Base-by-base conservation (phyloP, 192 early-diverging fungal species). In the Cetraspora pellucida region DNA sequence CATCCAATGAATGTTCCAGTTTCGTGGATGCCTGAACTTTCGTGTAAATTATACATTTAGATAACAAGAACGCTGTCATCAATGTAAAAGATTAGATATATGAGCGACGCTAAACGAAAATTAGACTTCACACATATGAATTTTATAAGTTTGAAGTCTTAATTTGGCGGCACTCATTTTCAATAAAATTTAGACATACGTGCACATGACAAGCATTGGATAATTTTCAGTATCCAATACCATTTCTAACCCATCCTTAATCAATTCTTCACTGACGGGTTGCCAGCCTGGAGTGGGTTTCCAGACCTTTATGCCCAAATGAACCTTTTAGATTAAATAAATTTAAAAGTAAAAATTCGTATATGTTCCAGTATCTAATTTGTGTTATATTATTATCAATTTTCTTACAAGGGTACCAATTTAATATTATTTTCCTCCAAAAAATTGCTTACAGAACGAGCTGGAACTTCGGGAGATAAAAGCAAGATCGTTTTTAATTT, bases 1-100 rank as follows among this genome's bases (percentile, higher is more conserved):
- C 97, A 99, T 10, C 96, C 97, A 61, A 99, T 89, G 52, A 98
- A 84, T 3, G 90, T 93, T 8, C 97, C 97, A 1, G 96, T 98
- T 79, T 99, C 97, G 69, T 96, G 92, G 16, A 97, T 89, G 2
- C 96, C 96, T 19, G 96, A 92, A 1, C 92, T 93, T 75, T 63
- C 43, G 66, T 10, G 2, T 1, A 54, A 17, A 31, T 65, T 21
- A 23, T 19, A 65, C 47, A n/a, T 19, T 50, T 7, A 43, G 67
- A 0, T 55, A 17, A 72, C 61, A 10, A 68, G 21, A n/a, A n/a
- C n/a, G n/a, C n/a, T n/a, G n/a, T n/a, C n/a, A n/a, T n/a, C n/a
- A n/a, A n/a, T n/a, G n/a, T n/a, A n/a, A n/a, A n/a, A n/a, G n/a
- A n/a, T n/a, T n/a, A n/a, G n/a, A n/a, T n/a, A n/a, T n/a, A n/a